Conservation (phyloP, 257 asterid genomes). For the Handroanthus guayacan region DNA sequence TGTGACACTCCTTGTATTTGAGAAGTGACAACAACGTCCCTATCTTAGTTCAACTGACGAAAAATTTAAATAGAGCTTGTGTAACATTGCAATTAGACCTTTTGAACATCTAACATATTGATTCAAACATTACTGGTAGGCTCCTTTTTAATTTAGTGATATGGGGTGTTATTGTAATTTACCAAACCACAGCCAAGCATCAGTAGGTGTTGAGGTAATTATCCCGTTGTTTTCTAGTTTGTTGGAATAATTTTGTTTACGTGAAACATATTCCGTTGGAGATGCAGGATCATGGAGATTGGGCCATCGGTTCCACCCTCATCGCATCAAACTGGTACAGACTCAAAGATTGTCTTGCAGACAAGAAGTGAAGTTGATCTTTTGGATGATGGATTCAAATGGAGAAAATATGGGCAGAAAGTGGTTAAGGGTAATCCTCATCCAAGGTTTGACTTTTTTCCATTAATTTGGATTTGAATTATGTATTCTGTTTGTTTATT, state of each 20-base stretch:
- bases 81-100: no score
- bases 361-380: constrained; percentile 92
- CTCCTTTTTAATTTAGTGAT: no score
- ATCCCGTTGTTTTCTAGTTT: background rate
- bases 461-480: background rate
- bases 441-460: constrained; percentile 68
- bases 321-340: constrained; percentile 62
- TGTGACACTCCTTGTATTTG: no score
- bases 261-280: constrained; percentile 31
- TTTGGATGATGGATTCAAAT: constrained; percentile 86
- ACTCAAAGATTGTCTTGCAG: constrained; percentile 81
- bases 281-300: constrained; percentile 61
- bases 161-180: no score
- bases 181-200: no score
- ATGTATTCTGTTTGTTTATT: constrained; percentile 1
- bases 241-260: background rate
- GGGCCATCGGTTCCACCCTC: constrained; percentile 49
- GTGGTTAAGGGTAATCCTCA: constrained; percentile 90
- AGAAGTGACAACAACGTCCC: no score
- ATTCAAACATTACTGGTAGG: no score
- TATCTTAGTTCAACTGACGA: no score
- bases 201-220: no score
- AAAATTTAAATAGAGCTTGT: no score
- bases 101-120: no score
- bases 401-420: constrained; percentile 98